Base-by-base conservation (phyloP, 208 protist genomes). In the Tetramitus jugosus region DNA sequence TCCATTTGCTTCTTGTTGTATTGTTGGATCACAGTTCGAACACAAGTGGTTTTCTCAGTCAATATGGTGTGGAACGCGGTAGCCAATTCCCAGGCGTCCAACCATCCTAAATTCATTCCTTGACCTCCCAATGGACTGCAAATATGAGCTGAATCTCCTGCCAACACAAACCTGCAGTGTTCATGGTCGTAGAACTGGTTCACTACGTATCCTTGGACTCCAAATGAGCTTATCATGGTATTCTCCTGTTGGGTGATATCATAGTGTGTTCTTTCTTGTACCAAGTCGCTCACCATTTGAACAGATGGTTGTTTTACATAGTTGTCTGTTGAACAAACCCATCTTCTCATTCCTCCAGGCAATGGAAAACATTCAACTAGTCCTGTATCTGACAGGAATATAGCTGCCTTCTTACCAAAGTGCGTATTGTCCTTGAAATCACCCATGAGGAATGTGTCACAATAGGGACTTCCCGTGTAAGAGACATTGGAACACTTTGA, bases 61-160 rank as follows among this genome's bases (percentile, higher is more conserved):
- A 62, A 26, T 17, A 49, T 49, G 4, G 45, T 17, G 14, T 49
- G 8, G 14, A 49, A 49, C 4, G 45, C 45, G 14, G 4, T 14
- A 17, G 45, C 4, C 8, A 62, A 31, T 31, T 62, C 29, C 56
- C 17, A n/a, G 10, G 56, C 3, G 4, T 23, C 56, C 14, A 33
- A 10, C 56, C 56, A 62, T 62, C 56, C 56, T 7, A 3, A 62
- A 23, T 62, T 62, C 56, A 62, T 62, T n/a, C 56, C 56, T 62
- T 62, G 56, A 33, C 56, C 56, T 31, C 56, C 56, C 29, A 62
- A 31, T 62, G 56, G 56, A 62, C 56, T 62, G 17, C 56, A 62
- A 33, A 33, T 23, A 62, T 62, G 56, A 62, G 56, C 56, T 10
- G 56, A 23, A 31, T 62, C 56, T n/a, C 56, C 56, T 31, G 8